phyloP scores from a whole-genome alignment of 163 green algal genomes.

The Chlorella variabilis region DNA sequence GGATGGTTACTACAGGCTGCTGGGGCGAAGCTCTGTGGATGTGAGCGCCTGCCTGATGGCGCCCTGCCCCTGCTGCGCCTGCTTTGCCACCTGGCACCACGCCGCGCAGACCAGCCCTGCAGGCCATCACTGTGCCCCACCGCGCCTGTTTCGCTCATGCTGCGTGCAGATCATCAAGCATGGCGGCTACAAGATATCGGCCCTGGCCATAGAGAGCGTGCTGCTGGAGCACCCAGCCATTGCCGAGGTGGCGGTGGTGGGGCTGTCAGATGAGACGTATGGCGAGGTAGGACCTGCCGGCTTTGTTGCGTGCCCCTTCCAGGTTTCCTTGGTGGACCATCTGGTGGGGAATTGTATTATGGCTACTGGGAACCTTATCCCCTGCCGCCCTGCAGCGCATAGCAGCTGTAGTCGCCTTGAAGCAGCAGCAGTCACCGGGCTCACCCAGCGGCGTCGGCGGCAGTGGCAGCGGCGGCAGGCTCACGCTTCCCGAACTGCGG shows the following conservation, averaged over 20 bases:
- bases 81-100: too few species aligned
- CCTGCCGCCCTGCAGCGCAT: constrained; percentile 22
- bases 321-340: background rate
- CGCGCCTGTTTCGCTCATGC: too few species aligned
- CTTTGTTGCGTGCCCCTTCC: too few species aligned
- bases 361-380: too few species aligned
- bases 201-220: constrained; percentile 76
- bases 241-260: constrained; percentile 70
- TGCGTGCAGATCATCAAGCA: constrained; percentile 90
- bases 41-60: too few species aligned
- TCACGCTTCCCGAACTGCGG: constrained; percentile 18
- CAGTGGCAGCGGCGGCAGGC: background rate
- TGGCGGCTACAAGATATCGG: constrained; percentile 91
- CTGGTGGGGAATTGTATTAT: background rate
- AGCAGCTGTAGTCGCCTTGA: constrained; percentile 40
- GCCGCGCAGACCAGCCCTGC: too few species aligned
- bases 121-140: too few species aligned
- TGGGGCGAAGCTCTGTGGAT: constrained; percentile 87
- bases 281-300: constrained; percentile 55
- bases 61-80: too few species aligned
- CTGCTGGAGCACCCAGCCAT: constrained; percentile 78
- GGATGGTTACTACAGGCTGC: constrained; percentile 69
- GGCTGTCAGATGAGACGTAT: constrained; percentile 67
- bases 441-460: background rate
- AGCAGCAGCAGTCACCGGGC: background rate